Percentiles rank a stretch among this genome's conserved stretches.
These are phyloP conservation scores for Eleusine indica DNA, from an alignment of 176 grass and related monocot species.

Conservation along the genomic window DNA sequence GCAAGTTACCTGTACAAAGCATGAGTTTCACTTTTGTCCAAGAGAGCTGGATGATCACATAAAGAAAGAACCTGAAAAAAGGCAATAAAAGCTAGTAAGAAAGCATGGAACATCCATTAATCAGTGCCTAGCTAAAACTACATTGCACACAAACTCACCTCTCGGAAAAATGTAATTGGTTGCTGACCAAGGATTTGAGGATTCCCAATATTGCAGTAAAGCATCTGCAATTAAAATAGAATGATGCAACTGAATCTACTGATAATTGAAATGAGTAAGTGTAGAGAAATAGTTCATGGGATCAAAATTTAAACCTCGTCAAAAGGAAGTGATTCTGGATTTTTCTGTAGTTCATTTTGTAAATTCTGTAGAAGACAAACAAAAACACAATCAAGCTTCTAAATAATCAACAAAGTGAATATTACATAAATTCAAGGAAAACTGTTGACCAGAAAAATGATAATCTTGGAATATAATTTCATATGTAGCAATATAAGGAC, in stretches of 20 bases:
- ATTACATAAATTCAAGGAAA: not conserved
- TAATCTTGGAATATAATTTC: not conserved
- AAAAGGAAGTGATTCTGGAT: conserved; percentile 89
- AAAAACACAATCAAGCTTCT: conserved; percentile 31
- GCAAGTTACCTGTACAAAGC: conserved; percentile 81
- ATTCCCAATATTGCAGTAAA: conserved; percentile 97
- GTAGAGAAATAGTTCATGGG: not conserved
- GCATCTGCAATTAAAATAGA: conserved; percentile 58
- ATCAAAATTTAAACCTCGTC: conserved; percentile 64
- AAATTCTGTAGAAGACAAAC: conserved; percentile 65
- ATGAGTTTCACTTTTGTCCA: conserved; percentile 90
- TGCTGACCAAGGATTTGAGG: conserved; percentile 93
- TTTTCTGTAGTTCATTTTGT: conserved; percentile 71
- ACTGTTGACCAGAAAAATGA: not conserved
- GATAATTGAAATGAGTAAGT: not conserved
- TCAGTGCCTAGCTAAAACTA: conserved; percentile 13
- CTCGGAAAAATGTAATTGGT: conserved; percentile 92
- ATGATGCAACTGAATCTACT: not conserved
- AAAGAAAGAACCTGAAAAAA: conserved; percentile 75
- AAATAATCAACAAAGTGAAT: not conserved
- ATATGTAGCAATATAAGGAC: not conserved
- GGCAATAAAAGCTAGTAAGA: conserved; percentile 31
- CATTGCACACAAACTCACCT: conserved; percentile 55
- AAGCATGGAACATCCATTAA: conserved; percentile 35
- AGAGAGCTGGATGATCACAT: conserved; percentile 75